Percentiles rank a stretch among this genome's conserved stretches.
Evolutionary conservation across 768 basidiomycete genomes (phyloP).

Genomic region (Lactifluus rugatus): DNA sequence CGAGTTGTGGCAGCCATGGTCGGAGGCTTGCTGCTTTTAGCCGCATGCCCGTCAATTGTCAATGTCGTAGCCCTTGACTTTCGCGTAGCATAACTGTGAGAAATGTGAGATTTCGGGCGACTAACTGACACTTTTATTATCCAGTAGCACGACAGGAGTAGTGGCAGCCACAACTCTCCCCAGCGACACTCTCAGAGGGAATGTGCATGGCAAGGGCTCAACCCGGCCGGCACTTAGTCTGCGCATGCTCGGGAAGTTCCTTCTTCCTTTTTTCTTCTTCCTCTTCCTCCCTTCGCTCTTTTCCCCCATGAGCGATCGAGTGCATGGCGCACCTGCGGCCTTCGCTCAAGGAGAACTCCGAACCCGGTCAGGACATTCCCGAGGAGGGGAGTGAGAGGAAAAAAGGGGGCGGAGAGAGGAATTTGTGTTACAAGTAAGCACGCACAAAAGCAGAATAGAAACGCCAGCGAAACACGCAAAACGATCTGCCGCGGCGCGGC

Average conservation of each 20-base stretch:
- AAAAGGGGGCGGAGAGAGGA: background rate
- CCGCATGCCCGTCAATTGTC: background rate
- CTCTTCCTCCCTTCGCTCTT: background rate
- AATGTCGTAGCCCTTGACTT: no score
- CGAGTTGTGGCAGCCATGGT: no score
- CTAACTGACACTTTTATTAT: background rate
- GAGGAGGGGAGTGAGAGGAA: background rate
- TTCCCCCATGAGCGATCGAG: background rate
- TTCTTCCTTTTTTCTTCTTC: background rate
- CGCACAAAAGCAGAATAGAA: background rate
- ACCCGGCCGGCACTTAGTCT: background rate
- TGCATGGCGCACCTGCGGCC: background rate
- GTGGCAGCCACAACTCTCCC: background rate
- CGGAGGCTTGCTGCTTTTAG: background rate
- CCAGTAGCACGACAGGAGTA: background rate
- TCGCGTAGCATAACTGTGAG: background rate
- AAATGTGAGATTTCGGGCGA: background rate
- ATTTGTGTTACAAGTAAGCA: no score
- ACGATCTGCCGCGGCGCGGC: background rate
- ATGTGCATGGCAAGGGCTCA: background rate
- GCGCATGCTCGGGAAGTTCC: background rate
- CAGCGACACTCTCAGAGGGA: background rate
- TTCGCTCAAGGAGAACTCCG: background rate
- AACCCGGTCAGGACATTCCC: background rate
- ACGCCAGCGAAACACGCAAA: background rate